Base-by-base conservation (phyloP, 140 eudicot species). In the Bidens hawaiensis region DNA sequence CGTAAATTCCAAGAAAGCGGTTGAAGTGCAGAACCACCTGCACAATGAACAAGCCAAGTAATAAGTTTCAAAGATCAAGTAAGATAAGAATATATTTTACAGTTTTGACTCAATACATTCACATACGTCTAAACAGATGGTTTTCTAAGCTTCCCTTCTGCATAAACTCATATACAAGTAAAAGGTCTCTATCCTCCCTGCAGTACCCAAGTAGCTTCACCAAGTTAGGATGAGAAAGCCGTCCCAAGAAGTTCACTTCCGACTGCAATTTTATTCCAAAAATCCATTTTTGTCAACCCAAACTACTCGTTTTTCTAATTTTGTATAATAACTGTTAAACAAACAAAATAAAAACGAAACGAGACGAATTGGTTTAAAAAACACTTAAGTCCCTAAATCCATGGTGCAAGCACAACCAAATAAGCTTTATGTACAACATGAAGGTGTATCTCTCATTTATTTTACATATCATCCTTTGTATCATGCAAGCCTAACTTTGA, bases 131-230 rank as follows among this genome's bases (percentile, higher is more conserved):
- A 75, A 89, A 89, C 3, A 89, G 89, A 81, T 89, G 97, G 68
- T 89, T 89, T 78, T 89, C 97, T 65, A 89, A 75, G 74, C 93
- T 85, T 69, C 97, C 97, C 52, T 72, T 89, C 34, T 68, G 95
- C 86, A 89, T 55, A 72, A 80, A 89, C 58, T 89, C 97, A 24
- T 89, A 89, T 5, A 89, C 95, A 62, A 89, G 97, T 53, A 89
- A 64, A 49, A 89, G 82, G 30, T 89, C 97, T 67, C 11, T 71
- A 69, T 85, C 93, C 45, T 89, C 97, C 80, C 76, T 78, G 73
- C 97, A 89, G 68, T 89, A 89, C 66, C 97, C 97, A 68, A 85
- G 68, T 43, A 89, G 82, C 83, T 69, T 89, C 40, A 89, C 97
- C 79, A 89, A 18, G 68, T 89, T 85, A 17, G 97, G 97, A 77